Percentiles rank a stretch among this genome's conserved stretches.
Evolutionary conservation across 1,284 basidiomycete genomes (phyloP).

Genomic region (Ceratorhiza oryzae-sativae): DNA sequence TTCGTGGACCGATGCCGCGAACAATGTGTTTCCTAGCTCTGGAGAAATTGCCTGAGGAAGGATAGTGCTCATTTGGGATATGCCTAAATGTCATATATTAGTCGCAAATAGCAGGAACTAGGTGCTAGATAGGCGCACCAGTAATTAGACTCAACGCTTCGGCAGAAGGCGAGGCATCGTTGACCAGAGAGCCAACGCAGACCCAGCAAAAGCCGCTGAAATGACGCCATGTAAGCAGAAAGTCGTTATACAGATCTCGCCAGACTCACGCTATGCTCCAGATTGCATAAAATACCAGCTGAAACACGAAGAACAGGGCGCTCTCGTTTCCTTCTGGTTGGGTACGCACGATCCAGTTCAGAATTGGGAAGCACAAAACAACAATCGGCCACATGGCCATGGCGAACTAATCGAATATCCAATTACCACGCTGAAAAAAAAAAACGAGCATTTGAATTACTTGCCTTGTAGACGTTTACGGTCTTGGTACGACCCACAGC

Average conservation of each 20-base stretch:
- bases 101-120: neutral
- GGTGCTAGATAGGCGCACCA: conserved; percentile 17
- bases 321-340: conserved; percentile 14
- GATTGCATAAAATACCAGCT: conserved; percentile 37
- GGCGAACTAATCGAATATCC: conserved; percentile 37
- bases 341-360: conserved; percentile 42
- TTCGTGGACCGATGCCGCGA: conserved; percentile 43
- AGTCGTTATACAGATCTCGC: neutral
- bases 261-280: conserved; percentile 36
- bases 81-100: conserved; percentile 18
- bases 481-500: conserved; percentile 4
- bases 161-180: conserved; percentile 42
- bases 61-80: conserved; percentile 41
- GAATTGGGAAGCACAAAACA: conserved; percentile 41
- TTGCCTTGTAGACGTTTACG: conserved; percentile 21
- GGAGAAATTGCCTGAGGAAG: conserved; percentile 43
- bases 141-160: conserved; percentile 42
- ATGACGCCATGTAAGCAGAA: neutral
- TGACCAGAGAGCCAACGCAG: conserved; percentile 39
- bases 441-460: neutral
- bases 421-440: conserved; percentile 8
- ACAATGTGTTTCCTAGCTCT: conserved; percentile 43
- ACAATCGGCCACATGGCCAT: conserved; percentile 43
- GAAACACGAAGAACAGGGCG: conserved; percentile 12
- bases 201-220: conserved; percentile 32